Evolutionary conservation across 768 basidiomycete species (phyloP).

Genomic region (Pholiota microspora): DNA sequence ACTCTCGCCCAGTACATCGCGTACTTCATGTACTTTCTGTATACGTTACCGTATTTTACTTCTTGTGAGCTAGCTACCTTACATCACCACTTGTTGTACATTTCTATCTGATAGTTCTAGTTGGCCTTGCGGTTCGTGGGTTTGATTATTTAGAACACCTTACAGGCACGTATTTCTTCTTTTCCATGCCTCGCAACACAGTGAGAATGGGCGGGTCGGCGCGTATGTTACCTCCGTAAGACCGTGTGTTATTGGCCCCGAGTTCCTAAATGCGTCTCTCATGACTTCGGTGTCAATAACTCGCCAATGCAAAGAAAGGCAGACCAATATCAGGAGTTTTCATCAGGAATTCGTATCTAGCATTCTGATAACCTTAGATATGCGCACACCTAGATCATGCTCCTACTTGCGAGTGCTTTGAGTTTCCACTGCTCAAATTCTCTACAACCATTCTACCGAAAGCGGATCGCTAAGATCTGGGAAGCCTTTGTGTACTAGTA

Average conservation of each 20-base stretch:
- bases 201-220: constrained; percentile 9
- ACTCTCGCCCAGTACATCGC: not conserved
- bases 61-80: not conserved
- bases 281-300: not conserved
- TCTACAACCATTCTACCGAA: too few relatives aligned
- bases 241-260: not conserved
- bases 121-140: not conserved
- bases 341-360: too few relatives aligned
- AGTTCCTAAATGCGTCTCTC: not conserved
- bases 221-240: constrained; percentile 7
- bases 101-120: too few relatives aligned
- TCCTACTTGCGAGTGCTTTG: too few relatives aligned
- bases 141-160: not conserved
- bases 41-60: not conserved
- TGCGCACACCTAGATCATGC: too few relatives aligned
- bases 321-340: too few relatives aligned
- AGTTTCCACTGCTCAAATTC: too few relatives aligned
- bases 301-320: too few relatives aligned
- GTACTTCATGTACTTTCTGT: not conserved
- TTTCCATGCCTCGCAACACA: not conserved
- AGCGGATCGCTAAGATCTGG: too few relatives aligned
- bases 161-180: not conserved
- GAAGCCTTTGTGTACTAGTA: too few relatives aligned
- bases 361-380: not conserved
- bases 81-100: not conserved